A percentile compares a stretch with the other conserved stretches of the same genome.
Evolutionary conservation across 2,329 filamentous ascomycete species (phyloP).

Genomic region (Gyromitra esculenta): DNA sequence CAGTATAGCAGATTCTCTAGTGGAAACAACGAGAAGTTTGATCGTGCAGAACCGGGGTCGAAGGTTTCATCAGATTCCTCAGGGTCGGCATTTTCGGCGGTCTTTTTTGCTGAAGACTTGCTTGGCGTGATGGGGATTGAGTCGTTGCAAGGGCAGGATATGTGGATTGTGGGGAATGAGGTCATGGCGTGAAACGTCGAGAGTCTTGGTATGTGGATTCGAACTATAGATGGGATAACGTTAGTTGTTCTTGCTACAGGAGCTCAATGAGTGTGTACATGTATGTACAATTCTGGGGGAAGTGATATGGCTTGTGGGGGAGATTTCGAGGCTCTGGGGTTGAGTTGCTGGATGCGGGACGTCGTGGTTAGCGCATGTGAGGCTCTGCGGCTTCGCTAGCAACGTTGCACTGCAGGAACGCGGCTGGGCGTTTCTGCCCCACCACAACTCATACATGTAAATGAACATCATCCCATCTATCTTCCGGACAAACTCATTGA

Average conservation of each 20-base stretch:
- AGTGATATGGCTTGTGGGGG: constrained; percentile 1
- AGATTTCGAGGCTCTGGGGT: constrained; percentile 16
- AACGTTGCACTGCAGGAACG: neutral
- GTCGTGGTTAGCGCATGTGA: constrained; percentile 19
- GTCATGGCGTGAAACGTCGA: constrained; percentile 5
- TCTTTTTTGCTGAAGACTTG: constrained; percentile 37
- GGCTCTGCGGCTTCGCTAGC: constrained; percentile 23
- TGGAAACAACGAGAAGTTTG: constrained; percentile 91
- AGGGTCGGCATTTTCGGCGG: constrained; percentile 61
- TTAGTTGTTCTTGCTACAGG: neutral
- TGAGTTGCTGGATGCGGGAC: constrained; percentile 9
- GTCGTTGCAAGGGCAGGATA: constrained; percentile 72
- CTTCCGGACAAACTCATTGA: neutral
- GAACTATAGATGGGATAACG: neutral
- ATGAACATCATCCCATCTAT: neutral
- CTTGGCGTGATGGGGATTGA: constrained; percentile 59
- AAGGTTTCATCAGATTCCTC: constrained; percentile 83
- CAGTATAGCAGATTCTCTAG: constrained; percentile 95
- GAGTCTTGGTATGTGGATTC: neutral
- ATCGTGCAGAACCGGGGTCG: constrained; percentile 82
- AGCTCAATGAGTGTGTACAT: neutral
- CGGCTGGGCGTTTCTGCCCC: constrained; percentile 1
- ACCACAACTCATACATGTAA: neutral
- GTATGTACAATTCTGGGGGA: neutral
- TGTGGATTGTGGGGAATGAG: constrained; percentile 71